Base-by-base conservation (phyloP, 805 yeast species). In the Wickerhamiella slavikovae region DNA sequence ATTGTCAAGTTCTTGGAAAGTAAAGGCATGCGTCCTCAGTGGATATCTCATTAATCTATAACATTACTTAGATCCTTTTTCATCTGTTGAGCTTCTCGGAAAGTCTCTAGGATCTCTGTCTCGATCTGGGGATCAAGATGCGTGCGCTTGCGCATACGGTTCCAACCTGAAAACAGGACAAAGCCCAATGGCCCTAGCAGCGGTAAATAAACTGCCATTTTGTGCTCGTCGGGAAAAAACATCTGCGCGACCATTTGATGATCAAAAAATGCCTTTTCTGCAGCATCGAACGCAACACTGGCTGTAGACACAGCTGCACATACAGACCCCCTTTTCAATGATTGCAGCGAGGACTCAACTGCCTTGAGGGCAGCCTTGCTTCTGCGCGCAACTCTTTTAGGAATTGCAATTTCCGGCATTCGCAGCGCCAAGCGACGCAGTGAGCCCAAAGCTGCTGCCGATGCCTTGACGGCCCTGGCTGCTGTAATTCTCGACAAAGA, bases 161-260 rank as follows among this genome's bases (percentile, higher is more conserved):
- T 17, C 40, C 43, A 35, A 4, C 60, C 57, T 22, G 49, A 30
- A 3, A 48, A 17, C 20, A 56, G 46, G 15, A 89, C 82, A 16
- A 85, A 65, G 2, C 65, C 54, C 21, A 82, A 56, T 2, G 98
- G 98, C 0, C 96, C 96, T 21, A 83, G 49, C 26, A 85, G 55
- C 0, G 98, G 98, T 45, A 80, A 57, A 40, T 82, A 89, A 1
- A 89, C 93, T 0, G 98, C 96, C 44, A 89, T 60, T 49, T 79
- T 83, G 47, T 85, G 98, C 49, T 85, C 95, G 38, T 77, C 85
- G 0, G 98, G 96, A 58, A 83, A 80, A 49, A 77, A 82, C 32
- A 75, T 79, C 47, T 85, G 95, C 44, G 80, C 92, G 17, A 89
- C 79, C 94, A 89, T 85, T 48, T 75, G 83, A 41, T 78, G 77